phyloP scores from a whole-genome alignment of 768 basidiomycete species.

The Saitozyma sp. region DNA sequence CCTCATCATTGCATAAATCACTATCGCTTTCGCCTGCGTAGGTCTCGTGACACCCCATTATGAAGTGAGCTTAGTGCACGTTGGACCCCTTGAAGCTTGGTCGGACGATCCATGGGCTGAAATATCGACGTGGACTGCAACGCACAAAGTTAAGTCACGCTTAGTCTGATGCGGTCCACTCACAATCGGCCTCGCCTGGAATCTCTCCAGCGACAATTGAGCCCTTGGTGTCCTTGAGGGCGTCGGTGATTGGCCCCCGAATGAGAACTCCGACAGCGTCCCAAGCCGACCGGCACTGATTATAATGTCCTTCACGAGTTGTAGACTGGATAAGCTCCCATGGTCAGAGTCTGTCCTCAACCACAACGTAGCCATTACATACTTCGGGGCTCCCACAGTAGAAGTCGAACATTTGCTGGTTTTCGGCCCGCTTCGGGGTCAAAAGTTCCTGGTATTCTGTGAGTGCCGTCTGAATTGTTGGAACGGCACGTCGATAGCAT shows the following conservation, averaged over 20 bases:
- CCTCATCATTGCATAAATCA: too few relatives aligned
- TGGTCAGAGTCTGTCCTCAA: neutral
- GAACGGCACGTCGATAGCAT: too few relatives aligned
- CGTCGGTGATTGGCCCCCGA: slow-evolving; percentile 40
- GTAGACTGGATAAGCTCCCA: slow-evolving; percentile 17
- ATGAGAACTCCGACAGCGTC: slow-evolving; percentile 39
- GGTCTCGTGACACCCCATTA: too few relatives aligned
- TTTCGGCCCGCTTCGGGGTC: slow-evolving; percentile 28
- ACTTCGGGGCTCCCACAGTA: slow-evolving; percentile 40
- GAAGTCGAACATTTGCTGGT: slow-evolving; percentile 37
- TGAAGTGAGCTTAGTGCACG: too few relatives aligned
- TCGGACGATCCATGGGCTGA: too few relatives aligned
- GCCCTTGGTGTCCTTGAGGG: slow-evolving; percentile 39
- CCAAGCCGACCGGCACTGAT: slow-evolving; percentile 30
- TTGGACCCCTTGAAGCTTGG: too few relatives aligned
- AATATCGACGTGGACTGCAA: slow-evolving; percentile 32
- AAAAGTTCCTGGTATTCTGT: slow-evolving; percentile 39
- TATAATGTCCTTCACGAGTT: slow-evolving; percentile 14
- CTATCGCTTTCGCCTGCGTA: too few relatives aligned
- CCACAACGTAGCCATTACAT: slow-evolving; percentile 3
- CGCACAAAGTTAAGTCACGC: neutral
- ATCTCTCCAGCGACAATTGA: slow-evolving; percentile 33
- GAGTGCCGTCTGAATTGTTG: slow-evolving; percentile 25
- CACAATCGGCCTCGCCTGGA: slow-evolving; percentile 43
- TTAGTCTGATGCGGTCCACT: slow-evolving; percentile 2